Evolutionary conservation across 306 rosid species (phyloP).

Genomic region (Glycine soja): DNA sequence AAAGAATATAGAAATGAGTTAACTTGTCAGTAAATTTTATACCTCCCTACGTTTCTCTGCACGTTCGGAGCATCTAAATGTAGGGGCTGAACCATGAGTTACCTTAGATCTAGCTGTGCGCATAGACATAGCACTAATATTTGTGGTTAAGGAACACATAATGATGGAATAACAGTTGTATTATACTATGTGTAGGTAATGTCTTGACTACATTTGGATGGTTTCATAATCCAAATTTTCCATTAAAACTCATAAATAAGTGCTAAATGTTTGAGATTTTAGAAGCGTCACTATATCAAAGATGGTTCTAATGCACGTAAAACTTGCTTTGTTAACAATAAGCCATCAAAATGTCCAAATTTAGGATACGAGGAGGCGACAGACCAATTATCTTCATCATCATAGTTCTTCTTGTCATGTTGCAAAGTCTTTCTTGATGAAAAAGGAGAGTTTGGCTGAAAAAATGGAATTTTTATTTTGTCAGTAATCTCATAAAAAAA

Average conservation of each 20-base stretch:
- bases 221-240: not conserved
- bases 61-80: constrained; percentile 70
- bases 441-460: constrained; percentile 81
- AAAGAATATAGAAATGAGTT: constrained; percentile 31
- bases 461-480: not conserved
- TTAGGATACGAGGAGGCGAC: constrained; percentile 94
- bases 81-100: constrained; percentile 85
- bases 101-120: constrained; percentile 82
- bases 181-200: not conserved
- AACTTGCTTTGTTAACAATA: constrained; percentile 22
- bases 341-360: constrained; percentile 36
- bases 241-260: constrained; percentile 11
- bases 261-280: not conserved
- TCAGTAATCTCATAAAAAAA: constrained; percentile 36
- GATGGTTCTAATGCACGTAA: constrained; percentile 11
- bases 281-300: not conserved
- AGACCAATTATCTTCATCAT: constrained; percentile 89
- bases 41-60: constrained; percentile 95
- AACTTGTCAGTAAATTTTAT: constrained; percentile 39
- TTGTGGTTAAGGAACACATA: constrained; percentile 59
- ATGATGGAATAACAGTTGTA: not conserved
- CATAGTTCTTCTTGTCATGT: constrained; percentile 67
- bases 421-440: constrained; percentile 62
- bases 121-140: constrained; percentile 70
- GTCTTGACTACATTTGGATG: not conserved